A percentile compares a stretch with the other conserved stretches of the same genome.
Evolutionary conservation across 2,329 filamentous ascomycete genomes (phyloP).

Genomic region (Colletotrichum liriopes): DNA sequence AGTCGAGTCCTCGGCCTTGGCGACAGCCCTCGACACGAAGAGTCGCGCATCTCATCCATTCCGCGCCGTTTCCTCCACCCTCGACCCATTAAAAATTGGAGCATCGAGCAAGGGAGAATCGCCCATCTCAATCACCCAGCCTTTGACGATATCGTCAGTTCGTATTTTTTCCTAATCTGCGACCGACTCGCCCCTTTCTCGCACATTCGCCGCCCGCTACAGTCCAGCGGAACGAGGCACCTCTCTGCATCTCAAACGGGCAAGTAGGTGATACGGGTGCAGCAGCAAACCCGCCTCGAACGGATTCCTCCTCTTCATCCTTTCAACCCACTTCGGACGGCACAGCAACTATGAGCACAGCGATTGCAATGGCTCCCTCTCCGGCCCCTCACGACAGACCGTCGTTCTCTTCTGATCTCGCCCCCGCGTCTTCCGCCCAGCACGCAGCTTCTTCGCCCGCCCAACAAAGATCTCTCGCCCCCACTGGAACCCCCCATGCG

Average conservation of each 20-base stretch:
- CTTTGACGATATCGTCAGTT: conserved; percentile 34
- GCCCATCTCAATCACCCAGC: conserved; percentile 33
- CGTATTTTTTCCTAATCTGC: conserved; percentile 14
- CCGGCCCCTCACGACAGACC: conserved; percentile 77
- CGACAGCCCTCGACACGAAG: conserved; percentile 24
- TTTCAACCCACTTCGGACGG: conserved; percentile 4
- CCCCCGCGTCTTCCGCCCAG: conserved; percentile 49
- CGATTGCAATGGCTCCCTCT: conserved; percentile 78
- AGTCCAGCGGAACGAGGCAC: conserved; percentile 14
- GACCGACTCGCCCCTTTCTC: neutral
- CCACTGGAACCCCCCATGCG: conserved; percentile 60
- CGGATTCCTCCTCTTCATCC: conserved; percentile 2
- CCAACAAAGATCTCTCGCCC: conserved; percentile 59
- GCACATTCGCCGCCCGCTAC: neutral
- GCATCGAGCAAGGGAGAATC: conserved; percentile 40
- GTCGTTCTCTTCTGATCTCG: conserved; percentile 68
- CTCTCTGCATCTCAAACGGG: conserved; percentile 18
- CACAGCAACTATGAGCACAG: conserved; percentile 72
- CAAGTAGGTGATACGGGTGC: conserved; percentile 29
- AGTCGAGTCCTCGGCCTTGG: conserved; percentile 22
- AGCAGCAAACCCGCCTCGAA: conserved; percentile 27
- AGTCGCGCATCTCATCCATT: conserved; percentile 15
- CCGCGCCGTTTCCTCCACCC: conserved; percentile 30
- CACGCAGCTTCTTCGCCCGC: conserved; percentile 60
- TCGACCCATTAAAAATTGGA: conserved; percentile 39